These are phyloP conservation scores for Penicillium digitatum DNA, from an alignment of 2,329 filamentous ascomycete species.

Conservation along the genomic window DNA sequence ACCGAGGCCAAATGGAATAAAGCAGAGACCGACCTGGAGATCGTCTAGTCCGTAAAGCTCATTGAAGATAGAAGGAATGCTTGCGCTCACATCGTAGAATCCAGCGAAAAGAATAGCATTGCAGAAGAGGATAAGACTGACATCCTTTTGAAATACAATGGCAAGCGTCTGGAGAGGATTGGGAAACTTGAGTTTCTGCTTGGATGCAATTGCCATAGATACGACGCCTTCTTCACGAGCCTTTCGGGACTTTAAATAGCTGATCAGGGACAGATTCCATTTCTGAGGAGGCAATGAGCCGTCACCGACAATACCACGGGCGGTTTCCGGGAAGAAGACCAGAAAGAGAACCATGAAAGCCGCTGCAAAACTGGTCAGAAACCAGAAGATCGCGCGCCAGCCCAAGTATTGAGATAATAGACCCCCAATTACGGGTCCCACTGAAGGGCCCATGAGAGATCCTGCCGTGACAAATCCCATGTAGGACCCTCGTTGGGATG, in stretches of 20 bases:
- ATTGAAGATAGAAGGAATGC: constrained; percentile 37
- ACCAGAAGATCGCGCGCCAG: constrained; percentile 46
- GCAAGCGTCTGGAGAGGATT: constrained; percentile 40
- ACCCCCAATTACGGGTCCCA: constrained; percentile 38
- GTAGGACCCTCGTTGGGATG: constrained; percentile 39
- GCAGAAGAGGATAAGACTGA: constrained; percentile 36
- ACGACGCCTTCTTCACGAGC: constrained; percentile 10
- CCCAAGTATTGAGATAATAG: constrained; percentile 36
- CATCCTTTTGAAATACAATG: constrained; percentile 35
- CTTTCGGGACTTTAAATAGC: constrained; percentile 28
- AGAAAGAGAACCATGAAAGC: constrained; percentile 37
- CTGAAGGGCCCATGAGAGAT: constrained; percentile 31
- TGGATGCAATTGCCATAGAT: constrained; percentile 5
- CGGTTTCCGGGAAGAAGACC: constrained; percentile 38
- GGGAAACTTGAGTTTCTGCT: constrained; percentile 29
- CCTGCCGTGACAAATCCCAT: constrained; percentile 40
- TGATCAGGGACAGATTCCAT: constrained; percentile 38
- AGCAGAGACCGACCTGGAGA: constrained; percentile 42
- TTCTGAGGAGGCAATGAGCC: constrained; percentile 35
- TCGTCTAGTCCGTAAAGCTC: constrained; percentile 40
- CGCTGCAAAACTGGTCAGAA: constrained; percentile 47
- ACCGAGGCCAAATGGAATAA: constrained; percentile 43
- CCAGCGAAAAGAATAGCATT: constrained; percentile 40
- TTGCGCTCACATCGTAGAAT: constrained; percentile 43
- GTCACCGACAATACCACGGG: constrained; percentile 38